Conservation (phyloP, 345 rosid genomes). For the Psidium guajava region DNA sequence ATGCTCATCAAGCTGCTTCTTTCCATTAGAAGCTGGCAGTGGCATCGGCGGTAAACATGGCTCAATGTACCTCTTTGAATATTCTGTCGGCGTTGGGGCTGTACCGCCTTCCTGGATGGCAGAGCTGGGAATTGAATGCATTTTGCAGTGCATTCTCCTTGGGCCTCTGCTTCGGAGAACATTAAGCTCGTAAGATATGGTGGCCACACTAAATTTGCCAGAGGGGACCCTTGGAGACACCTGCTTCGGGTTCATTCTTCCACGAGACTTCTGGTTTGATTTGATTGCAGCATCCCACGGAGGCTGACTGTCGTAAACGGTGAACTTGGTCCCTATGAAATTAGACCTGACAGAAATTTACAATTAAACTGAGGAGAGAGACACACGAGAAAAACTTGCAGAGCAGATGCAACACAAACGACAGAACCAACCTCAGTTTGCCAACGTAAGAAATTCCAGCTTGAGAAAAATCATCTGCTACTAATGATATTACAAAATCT, state of each 20-base stretch:
- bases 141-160: constrained; percentile 74
- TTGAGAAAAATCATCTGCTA: constrained; percentile 51
- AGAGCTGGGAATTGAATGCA: constrained; percentile 51
- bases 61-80: constrained; percentile 10
- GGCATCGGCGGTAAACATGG: background rate
- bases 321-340: constrained; percentile 85
- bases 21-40: constrained; percentile 15
- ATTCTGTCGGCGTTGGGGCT: constrained; percentile 43
- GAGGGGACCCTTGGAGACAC: constrained; percentile 29
- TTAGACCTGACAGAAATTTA: constrained; percentile 53
- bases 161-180: constrained; percentile 87
- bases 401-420: background rate
- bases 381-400: background rate
- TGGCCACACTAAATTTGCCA: constrained; percentile 32
- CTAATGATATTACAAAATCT: constrained; percentile 66
- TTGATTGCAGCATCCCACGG: constrained; percentile 17
- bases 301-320: constrained; percentile 57
- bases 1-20: constrained; percentile 31
- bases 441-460: constrained; percentile 53
- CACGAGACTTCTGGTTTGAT: constrained; percentile 12
- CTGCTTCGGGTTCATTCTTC: constrained; percentile 28
- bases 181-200: constrained; percentile 66
- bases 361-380: constrained; percentile 1
- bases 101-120: constrained; percentile 59
- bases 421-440: constrained; percentile 47